These are phyloP conservation scores for Colletotrichum echinochloae DNA, from an alignment of 2,329 filamentous ascomycete species.

Conservation along the genomic window DNA sequence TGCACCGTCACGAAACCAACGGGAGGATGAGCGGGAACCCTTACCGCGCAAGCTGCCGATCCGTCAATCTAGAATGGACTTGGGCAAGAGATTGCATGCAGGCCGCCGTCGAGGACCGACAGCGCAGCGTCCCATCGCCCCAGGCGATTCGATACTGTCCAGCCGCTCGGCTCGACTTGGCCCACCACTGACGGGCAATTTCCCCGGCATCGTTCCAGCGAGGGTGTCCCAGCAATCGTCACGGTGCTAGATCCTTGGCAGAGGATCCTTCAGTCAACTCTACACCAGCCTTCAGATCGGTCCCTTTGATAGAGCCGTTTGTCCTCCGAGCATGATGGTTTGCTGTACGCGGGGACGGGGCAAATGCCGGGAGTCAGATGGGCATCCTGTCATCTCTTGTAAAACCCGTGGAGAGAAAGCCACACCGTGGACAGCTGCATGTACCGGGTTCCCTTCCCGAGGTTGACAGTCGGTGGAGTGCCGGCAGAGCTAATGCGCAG, in stretches of 20 bases:
- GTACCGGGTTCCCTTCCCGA: conserved; percentile 1
- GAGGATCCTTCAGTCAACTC: conserved; percentile 1
- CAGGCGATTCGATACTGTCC: conserved; percentile 4
- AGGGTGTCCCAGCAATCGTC: conserved; percentile 1
- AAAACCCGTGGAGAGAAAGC: conserved; percentile 4
- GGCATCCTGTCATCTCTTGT: conserved; percentile 3
- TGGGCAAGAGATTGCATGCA: conserved; percentile 21
- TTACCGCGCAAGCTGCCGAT: not conserved
- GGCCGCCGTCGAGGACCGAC: conserved; percentile 21
- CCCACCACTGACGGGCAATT: not conserved
- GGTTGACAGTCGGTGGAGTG: conserved; percentile 15
- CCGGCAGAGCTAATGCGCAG: not conserved
- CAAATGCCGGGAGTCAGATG: not conserved
- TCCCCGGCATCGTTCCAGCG: not conserved
- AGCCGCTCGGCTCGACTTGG: not conserved
- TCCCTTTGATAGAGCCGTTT: conserved; percentile 12
- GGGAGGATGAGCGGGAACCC: conserved; percentile 17
- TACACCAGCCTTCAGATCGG: not conserved
- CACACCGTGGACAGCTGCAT: conserved; percentile 25
- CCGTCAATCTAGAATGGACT: conserved; percentile 17
- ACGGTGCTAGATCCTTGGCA: too few relatives aligned
- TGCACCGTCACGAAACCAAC: not conserved
- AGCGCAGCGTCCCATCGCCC: conserved; percentile 6
- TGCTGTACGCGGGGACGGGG: not conserved
- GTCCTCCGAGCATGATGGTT: not conserved